phyloP scores from a whole-genome alignment of 2,329 filamentous ascomycete species.

The Nemania abortiva region DNA sequence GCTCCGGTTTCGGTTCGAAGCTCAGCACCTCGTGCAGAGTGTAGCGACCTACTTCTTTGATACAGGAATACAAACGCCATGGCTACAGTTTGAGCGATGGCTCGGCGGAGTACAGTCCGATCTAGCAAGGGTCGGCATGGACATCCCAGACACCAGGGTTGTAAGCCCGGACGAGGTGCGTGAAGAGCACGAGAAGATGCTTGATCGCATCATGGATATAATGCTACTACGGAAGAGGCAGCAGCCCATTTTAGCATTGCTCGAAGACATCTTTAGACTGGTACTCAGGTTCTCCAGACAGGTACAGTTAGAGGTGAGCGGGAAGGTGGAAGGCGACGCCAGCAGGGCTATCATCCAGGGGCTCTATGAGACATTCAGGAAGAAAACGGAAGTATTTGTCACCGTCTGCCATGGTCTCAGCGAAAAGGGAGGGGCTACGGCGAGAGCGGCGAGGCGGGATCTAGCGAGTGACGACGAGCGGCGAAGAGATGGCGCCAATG shows the following conservation, averaged over 20 bases:
- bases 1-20: conserved; percentile 77
- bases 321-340: conserved; percentile 49
- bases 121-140: conserved; percentile 60
- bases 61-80: conserved; percentile 78
- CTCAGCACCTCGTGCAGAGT: conserved; percentile 81
- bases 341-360: conserved; percentile 51
- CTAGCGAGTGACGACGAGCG: conserved; percentile 52
- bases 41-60: conserved; percentile 85
- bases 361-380: conserved; percentile 75
- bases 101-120: conserved; percentile 72
- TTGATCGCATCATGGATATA: conserved; percentile 81
- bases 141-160: conserved; percentile 48
- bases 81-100: conserved; percentile 76
- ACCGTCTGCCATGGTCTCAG: conserved; percentile 76
- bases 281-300: conserved; percentile 78
- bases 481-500: conserved; percentile 53
- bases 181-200: conserved; percentile 76
- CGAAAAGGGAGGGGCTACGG: conserved; percentile 69
- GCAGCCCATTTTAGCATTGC: conserved; percentile 75
- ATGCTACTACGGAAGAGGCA: conserved; percentile 82
- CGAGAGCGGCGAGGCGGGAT: conserved; percentile 46
- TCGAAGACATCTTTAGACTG: conserved; percentile 80
- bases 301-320: conserved; percentile 56
- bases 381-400: conserved; percentile 80
- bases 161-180: conserved; percentile 74